Evolutionary conservation across 2,329 filamentous ascomycete genomes (phyloP), one percentile per base, ranked within the genome.

Genomic region (Ploettnerulaceae sp.): DNA sequence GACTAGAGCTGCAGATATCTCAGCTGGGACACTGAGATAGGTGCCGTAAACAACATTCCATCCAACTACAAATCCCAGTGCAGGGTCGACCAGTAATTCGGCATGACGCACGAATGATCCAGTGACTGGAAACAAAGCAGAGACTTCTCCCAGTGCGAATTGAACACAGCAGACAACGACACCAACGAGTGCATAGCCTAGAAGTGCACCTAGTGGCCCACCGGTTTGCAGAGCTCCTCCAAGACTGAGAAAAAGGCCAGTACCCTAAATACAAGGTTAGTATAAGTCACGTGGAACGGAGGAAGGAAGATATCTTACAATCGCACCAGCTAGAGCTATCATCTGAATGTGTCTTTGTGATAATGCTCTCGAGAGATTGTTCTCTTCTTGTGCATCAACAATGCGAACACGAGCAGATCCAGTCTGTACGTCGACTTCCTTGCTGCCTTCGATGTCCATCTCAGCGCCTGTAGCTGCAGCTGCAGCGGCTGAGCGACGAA

Each of bases 1-100:
- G 2, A 83, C 76, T 33, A 76, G 74, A 14, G 79, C 76, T 8
- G 81, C 81, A 0, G 76, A 75, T 48, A 84, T 81, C 61, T 84
- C 81, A 45, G 77, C 26, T 1, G 62, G 61, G 3, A 63, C 56
- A 28, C 56, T 56, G 7, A 61, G 51, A 11, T 55, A 58, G n/a
- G 56, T 57, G 20, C 54, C 54, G 40, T 65, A 65, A 11, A 60
- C 59, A 20, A 64, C 60, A 9, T 61, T 61, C 51, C 61, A 63
- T 18, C 61, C 63, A 1, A 62, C 42, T 7, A 59, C 57, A 29
- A 65, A 65, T 12, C 58, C 60, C 15, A 63, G 51, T 14, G 60
- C 59, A 7, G 64, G 64, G 41, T 67, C 66, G 43, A 68, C 55
- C 40, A 68, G 61, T 22, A 62, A 56, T 37, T 53, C 54, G 8